phyloP scores from a whole-genome alignment of 2,329 filamentous ascomycete species.

The Hortaea sp. region DNA sequence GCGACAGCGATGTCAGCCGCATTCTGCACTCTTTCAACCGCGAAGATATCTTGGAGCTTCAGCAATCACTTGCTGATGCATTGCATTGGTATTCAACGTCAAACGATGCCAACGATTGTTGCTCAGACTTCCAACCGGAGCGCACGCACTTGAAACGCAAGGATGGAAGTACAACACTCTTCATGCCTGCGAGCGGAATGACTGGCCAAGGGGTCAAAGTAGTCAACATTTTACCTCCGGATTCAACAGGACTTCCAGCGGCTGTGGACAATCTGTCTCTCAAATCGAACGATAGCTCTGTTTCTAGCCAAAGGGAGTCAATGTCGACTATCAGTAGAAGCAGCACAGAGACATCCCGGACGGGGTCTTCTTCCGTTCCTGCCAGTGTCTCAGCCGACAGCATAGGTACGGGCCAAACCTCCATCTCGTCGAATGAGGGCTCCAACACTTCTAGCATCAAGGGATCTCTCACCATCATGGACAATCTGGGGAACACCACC shows the following conservation, averaged over 20 bases:
- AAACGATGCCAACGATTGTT: conserved; percentile 46
- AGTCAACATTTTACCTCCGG: conserved; percentile 42
- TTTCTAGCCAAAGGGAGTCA: conserved; percentile 19
- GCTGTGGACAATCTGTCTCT: conserved; percentile 17
- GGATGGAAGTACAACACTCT: conserved; percentile 53
- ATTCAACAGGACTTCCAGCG: conserved; percentile 14
- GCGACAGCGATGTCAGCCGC: conserved; percentile 44
- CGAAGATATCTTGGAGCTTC: conserved; percentile 48
- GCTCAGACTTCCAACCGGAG: conserved; percentile 51
- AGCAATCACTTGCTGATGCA: conserved; percentile 48
- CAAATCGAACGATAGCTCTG: conserved; percentile 18
- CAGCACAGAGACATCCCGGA: conserved; percentile 9
- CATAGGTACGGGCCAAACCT: conserved; percentile 5
- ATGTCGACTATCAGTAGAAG: conserved; percentile 12
- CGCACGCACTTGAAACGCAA: conserved; percentile 50
- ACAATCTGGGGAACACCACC: conserved; percentile 46
- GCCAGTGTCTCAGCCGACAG: conserved; percentile 14
- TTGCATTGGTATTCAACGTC: conserved; percentile 57
- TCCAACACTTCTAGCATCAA: conserved; percentile 36
- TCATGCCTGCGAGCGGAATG: conserved; percentile 56
- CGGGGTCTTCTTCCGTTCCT: conserved; percentile 19
- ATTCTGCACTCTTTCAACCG: conserved; percentile 46
- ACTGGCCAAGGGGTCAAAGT: conserved; percentile 55
- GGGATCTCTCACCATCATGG: conserved; percentile 51
- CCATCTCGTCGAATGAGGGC: conserved; percentile 6